phyloP scores from a whole-genome alignment of 1,139 yeast species.

The Candida glucosophila region DNA sequence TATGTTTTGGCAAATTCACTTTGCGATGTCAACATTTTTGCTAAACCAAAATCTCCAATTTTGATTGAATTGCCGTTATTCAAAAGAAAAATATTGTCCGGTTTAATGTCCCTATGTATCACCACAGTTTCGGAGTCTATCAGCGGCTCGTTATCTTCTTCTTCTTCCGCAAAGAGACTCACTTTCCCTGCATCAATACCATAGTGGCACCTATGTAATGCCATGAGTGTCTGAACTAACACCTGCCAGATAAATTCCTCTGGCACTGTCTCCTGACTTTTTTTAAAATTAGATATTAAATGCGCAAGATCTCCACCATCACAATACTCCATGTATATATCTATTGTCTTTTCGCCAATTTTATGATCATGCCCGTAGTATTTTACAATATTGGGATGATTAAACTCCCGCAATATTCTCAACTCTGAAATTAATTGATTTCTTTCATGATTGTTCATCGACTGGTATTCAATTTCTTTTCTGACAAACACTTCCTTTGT shows the following conservation, averaged over 20 bases:
- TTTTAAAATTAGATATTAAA: constrained; percentile 61
- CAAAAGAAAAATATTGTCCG: constrained; percentile 75
- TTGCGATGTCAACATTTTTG: constrained; percentile 61
- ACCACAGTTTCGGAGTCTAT: constrained; percentile 44
- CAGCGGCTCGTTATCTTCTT: constrained; percentile 23
- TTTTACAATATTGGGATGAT: constrained; percentile 89
- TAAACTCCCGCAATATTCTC: constrained; percentile 68
- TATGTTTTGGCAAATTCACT: constrained; percentile 71
- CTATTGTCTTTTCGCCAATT: constrained; percentile 61
- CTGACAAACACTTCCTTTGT: constrained; percentile 60
- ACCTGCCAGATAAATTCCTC: constrained; percentile 89
- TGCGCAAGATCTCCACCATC: constrained; percentile 90
- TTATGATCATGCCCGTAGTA: constrained; percentile 81
- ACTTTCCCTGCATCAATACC: constrained; percentile 72
- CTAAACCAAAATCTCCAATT: constrained; percentile 60
- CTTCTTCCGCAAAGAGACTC: constrained; percentile 35
- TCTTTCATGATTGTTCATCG: constrained; percentile 84
- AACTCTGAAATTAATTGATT: constrained; percentile 88
- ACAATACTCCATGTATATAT: constrained; percentile 93
- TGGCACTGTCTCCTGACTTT: constrained; percentile 60
- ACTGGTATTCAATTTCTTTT: constrained; percentile 84
- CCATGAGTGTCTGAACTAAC: constrained; percentile 75
- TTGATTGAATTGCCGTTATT: constrained; percentile 43
- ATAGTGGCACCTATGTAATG: constrained; percentile 86
- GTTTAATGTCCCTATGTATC: constrained; percentile 84